These are phyloP conservation scores for Nothophytophthora sp. DNA, from an alignment of 352 stramenopile species.

Conservation along the genomic window DNA sequence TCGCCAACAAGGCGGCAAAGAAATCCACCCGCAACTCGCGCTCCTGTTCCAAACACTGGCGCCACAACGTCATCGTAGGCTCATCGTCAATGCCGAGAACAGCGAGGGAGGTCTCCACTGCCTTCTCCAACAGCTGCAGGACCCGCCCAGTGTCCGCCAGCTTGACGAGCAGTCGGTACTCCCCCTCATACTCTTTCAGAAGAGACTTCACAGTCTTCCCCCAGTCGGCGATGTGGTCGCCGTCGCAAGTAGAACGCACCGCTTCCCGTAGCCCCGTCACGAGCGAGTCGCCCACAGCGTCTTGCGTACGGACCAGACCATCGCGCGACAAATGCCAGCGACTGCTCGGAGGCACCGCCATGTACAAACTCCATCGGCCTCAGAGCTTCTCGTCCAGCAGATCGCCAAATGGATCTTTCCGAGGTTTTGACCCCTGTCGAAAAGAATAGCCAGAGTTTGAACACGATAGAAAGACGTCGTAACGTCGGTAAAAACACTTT, in stretches of 20 bases:
- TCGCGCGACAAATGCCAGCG: background rate
- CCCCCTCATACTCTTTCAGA: background rate
- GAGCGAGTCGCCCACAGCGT: background rate
- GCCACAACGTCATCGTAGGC: background rate
- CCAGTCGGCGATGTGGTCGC: no score
- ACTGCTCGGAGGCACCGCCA: background rate
- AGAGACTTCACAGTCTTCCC: no score
- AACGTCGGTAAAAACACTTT: no score
- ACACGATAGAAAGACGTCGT: no score
- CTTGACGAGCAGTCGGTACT: background rate
- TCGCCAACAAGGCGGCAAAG: no score
- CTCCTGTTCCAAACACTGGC: background rate
- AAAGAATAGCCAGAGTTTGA: no score
- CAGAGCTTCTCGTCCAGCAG: no score
- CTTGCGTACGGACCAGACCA: background rate
- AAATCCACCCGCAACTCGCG: background rate
- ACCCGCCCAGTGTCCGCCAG: constrained; percentile 4
- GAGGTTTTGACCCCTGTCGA: no score
- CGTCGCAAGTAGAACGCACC: background rate
- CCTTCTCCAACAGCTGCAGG: background rate
- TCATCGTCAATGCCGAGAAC: background rate
- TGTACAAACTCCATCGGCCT: background rate
- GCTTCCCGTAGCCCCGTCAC: background rate
- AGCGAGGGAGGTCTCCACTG: background rate
- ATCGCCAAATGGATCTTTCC: no score